Percentiles rank a stretch among this genome's conserved stretches.
Conservation (phyloP, 106 monocot genomes). For the Acanthochlamys bracteata region DNA sequence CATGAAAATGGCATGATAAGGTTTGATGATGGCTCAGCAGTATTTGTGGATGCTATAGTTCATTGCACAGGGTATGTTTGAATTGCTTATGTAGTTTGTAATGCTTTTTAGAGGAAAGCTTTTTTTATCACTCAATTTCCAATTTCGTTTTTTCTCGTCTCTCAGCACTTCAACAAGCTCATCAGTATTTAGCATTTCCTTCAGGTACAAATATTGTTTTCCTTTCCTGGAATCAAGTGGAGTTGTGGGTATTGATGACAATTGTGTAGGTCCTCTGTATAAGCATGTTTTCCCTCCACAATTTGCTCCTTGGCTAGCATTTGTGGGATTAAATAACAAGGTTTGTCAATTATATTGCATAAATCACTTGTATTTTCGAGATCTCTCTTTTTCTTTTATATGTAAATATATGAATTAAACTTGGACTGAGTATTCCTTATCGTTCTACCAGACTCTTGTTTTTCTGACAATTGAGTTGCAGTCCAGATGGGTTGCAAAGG, state of each 20-base stretch:
- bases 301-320: constrained; percentile 26
- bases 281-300: constrained; percentile 29
- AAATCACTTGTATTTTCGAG: background rate
- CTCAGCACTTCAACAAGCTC: too few species aligned
- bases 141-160: too few species aligned
- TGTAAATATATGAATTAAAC: too few species aligned
- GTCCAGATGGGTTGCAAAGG: too few species aligned
- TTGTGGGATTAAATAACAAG: constrained; percentile 33
- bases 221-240: constrained; percentile 35
- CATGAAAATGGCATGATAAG: constrained; percentile 28
- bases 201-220: constrained; percentile 36
- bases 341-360: constrained; percentile 5
- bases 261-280: constrained; percentile 44
- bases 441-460: too few species aligned
- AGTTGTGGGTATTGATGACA: constrained; percentile 33
- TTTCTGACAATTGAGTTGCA: too few species aligned
- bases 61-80: constrained; percentile 44
- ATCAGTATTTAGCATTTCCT: background rate
- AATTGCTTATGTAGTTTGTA: background rate
- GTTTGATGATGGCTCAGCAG: constrained; percentile 29
- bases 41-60: constrained; percentile 29
- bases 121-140: background rate
- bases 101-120: too few species aligned
- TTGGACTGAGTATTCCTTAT: too few species aligned
- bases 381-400: too few species aligned